A percentile compares a stretch with the other conserved stretches of the same genome.
These are phyloP conservation scores for Tricholomella constricta DNA, from an alignment of 768 basidiomycete species.

Conservation along the genomic window DNA sequence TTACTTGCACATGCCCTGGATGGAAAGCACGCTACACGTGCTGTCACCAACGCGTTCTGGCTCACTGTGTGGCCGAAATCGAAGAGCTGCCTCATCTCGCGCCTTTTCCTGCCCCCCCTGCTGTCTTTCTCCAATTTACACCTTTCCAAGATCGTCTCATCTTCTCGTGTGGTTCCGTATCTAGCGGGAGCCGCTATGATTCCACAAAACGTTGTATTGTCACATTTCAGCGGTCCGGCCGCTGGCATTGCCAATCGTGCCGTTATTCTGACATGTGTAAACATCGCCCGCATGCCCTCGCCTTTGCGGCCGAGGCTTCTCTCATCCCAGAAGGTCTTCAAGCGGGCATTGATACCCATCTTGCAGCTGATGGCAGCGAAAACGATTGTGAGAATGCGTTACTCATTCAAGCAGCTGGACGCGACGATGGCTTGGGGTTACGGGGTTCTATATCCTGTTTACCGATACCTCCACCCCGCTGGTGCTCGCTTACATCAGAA, in stretches of 20 bases:
- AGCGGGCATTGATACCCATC: neutral
- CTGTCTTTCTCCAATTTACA: neutral
- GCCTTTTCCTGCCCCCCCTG: neutral
- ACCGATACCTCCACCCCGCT: neutral
- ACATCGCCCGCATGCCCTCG: neutral
- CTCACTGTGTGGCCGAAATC: neutral
- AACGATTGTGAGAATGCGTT: neutral
- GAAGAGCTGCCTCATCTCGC: neutral
- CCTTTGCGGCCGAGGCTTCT: neutral
- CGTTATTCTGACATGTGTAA: neutral
- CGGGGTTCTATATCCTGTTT: neutral
- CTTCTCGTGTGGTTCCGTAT: neutral
- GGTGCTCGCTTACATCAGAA: neutral
- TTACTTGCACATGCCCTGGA: neutral
- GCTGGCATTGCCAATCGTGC: neutral
- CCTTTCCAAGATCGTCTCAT: conserved; percentile 1
- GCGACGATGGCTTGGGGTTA: neutral
- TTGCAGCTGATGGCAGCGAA: neutral
- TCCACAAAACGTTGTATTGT: neutral
- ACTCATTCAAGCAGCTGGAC: conserved; percentile 1
- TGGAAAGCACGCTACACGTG: conserved; percentile 1
- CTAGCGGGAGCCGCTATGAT: neutral
- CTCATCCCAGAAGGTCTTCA: neutral
- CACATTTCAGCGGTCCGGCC: neutral
- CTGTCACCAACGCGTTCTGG: neutral